phyloP scores from a whole-genome alignment of 2,329 filamentous ascomycete species.

The Aurifilum marmelostoma region DNA sequence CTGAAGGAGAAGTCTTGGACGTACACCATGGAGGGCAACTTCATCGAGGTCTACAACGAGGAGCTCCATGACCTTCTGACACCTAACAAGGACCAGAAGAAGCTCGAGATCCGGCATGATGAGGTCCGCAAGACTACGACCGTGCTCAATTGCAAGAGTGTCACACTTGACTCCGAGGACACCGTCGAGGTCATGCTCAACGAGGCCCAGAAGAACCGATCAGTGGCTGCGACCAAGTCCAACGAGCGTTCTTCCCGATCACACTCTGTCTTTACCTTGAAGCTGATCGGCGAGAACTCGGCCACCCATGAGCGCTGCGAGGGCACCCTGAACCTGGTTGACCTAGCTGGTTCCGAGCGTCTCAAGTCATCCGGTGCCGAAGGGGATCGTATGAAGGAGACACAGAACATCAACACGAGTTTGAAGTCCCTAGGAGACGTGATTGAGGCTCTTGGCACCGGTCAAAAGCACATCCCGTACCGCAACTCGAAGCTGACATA shows the following conservation, averaged over 20 bases:
- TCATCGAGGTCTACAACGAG: constrained; percentile 98
- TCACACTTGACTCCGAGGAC: constrained; percentile 75
- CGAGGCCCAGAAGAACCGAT: constrained; percentile 82
- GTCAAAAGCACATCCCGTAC: constrained; percentile 86
- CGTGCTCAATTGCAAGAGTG: constrained; percentile 78
- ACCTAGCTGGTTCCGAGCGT: constrained; percentile 90
- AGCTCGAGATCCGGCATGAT: constrained; percentile 89
- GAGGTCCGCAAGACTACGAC: constrained; percentile 78
- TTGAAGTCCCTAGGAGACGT: constrained; percentile 92
- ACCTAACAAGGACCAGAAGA: constrained; percentile 69
- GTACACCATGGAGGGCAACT: constrained; percentile 92
- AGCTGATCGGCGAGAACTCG: constrained; percentile 69
- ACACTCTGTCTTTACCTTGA: constrained; percentile 95
- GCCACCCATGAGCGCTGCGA: constrained; percentile 84
- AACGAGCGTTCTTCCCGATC: constrained; percentile 94
- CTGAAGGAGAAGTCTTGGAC: constrained; percentile 91
- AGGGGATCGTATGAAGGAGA: constrained; percentile 87
- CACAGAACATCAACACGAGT: constrained; percentile 96
- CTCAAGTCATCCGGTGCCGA: constrained; percentile 85
- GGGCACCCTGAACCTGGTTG: constrained; percentile 92
- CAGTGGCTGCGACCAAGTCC: constrained; percentile 94
- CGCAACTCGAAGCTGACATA: constrained; percentile 97
- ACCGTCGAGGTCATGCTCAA: constrained; percentile 80
- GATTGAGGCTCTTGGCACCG: constrained; percentile 86
- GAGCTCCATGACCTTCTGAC: constrained; percentile 87